Percentiles rank a stretch among this genome's conserved stretches.
phyloP scores from a whole-genome alignment of 1,284 basidiomycete genomes.

The Veloporphyrellus conicus region DNA sequence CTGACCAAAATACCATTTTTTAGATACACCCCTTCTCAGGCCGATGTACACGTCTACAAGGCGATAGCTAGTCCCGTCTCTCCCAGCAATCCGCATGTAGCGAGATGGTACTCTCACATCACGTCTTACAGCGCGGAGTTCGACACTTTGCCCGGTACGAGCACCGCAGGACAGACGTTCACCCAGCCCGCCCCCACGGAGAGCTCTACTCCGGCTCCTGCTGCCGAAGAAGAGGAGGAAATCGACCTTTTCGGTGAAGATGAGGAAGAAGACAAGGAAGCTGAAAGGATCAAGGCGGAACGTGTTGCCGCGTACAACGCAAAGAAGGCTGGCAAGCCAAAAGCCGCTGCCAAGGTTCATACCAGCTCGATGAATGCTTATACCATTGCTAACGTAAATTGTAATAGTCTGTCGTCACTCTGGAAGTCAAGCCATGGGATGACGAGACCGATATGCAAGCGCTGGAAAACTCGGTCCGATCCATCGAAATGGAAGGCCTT shows the following conservation, averaged over 20 bases:
- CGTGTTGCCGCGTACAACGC: conserved; percentile 92
- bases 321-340: conserved; percentile 91
- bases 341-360: conserved; percentile 82
- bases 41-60: conserved; percentile 94
- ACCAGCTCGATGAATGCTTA: conserved; percentile 1
- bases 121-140: conserved; percentile 81
- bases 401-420: conserved; percentile 82
- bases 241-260: conserved; percentile 92
- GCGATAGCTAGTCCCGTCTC: conserved; percentile 65
- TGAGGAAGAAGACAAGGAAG: conserved; percentile 89
- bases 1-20: conserved; percentile 16
- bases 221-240: conserved; percentile 87
- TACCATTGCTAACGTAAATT: conserved; percentile 12
- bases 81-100: conserved; percentile 69
- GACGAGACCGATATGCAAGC: conserved; percentile 96
- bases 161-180: conserved; percentile 76
- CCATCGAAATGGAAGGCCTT: conserved; percentile 87
- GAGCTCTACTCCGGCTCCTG: conserved; percentile 44
- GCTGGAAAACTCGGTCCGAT: conserved; percentile 81
- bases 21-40: conserved; percentile 93
- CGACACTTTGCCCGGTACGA: conserved; percentile 77
- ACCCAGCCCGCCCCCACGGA: conserved; percentile 45
- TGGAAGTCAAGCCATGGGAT: conserved; percentile 99
- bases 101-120: conserved; percentile 95
- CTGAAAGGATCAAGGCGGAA: conserved; percentile 91